Evolutionary conservation across 2,329 filamentous ascomycete genomes (phyloP).

Genomic region (Calonectria ilicicola): DNA sequence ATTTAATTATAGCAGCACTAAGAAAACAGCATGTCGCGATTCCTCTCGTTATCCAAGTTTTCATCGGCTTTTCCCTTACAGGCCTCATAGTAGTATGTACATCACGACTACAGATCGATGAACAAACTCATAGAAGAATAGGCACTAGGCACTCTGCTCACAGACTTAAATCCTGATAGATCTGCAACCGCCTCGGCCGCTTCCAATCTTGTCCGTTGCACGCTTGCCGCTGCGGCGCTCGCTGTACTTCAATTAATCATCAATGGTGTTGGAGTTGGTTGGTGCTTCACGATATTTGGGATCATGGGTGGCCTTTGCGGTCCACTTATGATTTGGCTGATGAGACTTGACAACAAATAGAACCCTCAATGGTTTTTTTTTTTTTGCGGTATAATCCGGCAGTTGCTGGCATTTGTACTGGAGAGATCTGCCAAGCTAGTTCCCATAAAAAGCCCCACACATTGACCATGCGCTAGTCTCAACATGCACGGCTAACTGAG

Average conservation of each 20-base stretch:
- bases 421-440: not conserved
- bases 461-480: not conserved
- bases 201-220: not conserved
- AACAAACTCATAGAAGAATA: not conserved
- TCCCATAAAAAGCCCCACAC: not conserved
- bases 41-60: not conserved
- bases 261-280: not conserved
- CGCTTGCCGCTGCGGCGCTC: not conserved
- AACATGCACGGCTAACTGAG: not conserved
- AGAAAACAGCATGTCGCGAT: not conserved
- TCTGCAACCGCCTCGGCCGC: not conserved
- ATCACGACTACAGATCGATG: not conserved
- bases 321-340: not conserved
- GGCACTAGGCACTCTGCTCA: not conserved
- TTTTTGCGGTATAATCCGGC: too few species aligned
- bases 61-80: not conserved
- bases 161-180: not conserved
- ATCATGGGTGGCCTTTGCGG: not conserved
- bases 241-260: not conserved
- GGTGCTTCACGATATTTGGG: not conserved
- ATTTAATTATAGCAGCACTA: not conserved
- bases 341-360: not conserved
- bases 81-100: not conserved
- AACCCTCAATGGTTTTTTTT: not conserved
- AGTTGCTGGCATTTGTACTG: not conserved